phyloP scores from a whole-genome alignment of 2,329 filamentous ascomycete genomes.

The Pyrenophora graminea region DNA sequence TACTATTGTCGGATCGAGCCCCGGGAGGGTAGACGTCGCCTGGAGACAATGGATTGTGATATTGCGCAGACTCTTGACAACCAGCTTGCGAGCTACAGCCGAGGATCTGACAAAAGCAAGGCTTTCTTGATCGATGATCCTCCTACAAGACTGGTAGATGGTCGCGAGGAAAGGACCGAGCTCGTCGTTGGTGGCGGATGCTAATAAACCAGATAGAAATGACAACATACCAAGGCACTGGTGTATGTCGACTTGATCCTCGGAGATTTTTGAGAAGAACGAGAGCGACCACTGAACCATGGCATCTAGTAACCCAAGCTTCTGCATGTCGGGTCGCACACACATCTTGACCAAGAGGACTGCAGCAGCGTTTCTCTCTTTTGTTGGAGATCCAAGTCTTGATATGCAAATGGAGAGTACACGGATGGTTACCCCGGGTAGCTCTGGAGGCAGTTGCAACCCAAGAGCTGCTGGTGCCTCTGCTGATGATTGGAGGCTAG shows the following conservation, averaged over 20 bases:
- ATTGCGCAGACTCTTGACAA: conserved; percentile 83
- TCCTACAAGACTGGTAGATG: conserved; percentile 69
- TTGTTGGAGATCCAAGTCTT: conserved; percentile 76
- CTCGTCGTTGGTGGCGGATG: conserved; percentile 73
- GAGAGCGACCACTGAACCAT: conserved; percentile 73
- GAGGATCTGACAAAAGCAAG: conserved; percentile 67
- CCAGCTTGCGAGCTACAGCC: conserved; percentile 77
- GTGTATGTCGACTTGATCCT: conserved; percentile 63
- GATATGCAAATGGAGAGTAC: conserved; percentile 72
- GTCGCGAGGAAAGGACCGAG: conserved; percentile 68
- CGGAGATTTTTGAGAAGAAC: conserved; percentile 57
- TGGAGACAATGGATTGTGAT: conserved; percentile 69
- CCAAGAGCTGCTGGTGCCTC: conserved; percentile 43
- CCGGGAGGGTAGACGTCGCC: conserved; percentile 29
- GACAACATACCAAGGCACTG: conserved; percentile 77
- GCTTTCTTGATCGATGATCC: conserved; percentile 59
- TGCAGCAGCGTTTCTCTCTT: conserved; percentile 88
- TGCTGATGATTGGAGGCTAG: conserved; percentile 50
- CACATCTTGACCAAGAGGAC: conserved; percentile 77
- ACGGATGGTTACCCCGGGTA: conserved; percentile 72
- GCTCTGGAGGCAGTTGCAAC: conserved; percentile 60
- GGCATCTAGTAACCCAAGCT: conserved; percentile 68
- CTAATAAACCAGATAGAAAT: conserved; percentile 75
- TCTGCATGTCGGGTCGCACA: conserved; percentile 87
- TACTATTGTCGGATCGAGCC: conserved; percentile 46